Conservation (phyloP, 192 early-diverging fungal species). For the Dissophora globulifera region DNA sequence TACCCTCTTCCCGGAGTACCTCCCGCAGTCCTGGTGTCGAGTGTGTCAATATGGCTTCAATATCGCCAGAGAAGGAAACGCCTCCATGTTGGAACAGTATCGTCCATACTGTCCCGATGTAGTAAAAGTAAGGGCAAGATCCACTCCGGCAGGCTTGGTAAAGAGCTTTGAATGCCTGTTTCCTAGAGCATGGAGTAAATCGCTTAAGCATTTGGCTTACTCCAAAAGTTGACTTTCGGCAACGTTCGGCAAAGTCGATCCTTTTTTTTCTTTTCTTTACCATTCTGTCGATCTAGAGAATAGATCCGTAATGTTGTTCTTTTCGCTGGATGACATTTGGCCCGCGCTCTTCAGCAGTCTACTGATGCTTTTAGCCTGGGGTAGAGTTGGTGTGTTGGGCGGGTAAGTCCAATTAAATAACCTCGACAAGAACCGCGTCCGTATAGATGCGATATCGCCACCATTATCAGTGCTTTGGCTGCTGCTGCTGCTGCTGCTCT, state of each 20-base stretch:
- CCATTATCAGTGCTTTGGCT: neutral
- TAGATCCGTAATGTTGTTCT: constrained; percentile 25
- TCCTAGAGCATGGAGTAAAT: constrained; percentile 17
- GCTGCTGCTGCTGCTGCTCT: neutral
- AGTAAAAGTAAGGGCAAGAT: constrained; percentile 49
- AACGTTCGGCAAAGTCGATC: too few relatives aligned
- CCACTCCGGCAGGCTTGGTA: constrained; percentile 39
- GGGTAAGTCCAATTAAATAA: constrained; percentile 43
- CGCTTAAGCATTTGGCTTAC: neutral
- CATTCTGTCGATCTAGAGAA: constrained; percentile 41
- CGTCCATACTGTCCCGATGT: constrained; percentile 38
- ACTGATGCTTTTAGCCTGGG: constrained; percentile 40
- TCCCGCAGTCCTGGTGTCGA: constrained; percentile 49
- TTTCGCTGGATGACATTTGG: constrained; percentile 24
- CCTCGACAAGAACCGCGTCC: constrained; percentile 8
- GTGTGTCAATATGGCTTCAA: constrained; percentile 46
- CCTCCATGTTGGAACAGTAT: constrained; percentile 40
- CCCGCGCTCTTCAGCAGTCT: constrained; percentile 25
- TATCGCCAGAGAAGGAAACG: constrained; percentile 27
- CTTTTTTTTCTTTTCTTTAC: too few relatives aligned
- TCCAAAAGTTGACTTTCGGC: too few relatives aligned
- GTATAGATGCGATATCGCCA: neutral
- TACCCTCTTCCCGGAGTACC: constrained; percentile 38
- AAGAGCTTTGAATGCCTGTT: constrained; percentile 36
- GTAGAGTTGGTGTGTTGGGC: constrained; percentile 19